Evolutionary conservation across 1,284 basidiomycete genomes (phyloP), one percentile per base, ranked within the genome.

Genomic region (Fomitopsis schrenkii): DNA sequence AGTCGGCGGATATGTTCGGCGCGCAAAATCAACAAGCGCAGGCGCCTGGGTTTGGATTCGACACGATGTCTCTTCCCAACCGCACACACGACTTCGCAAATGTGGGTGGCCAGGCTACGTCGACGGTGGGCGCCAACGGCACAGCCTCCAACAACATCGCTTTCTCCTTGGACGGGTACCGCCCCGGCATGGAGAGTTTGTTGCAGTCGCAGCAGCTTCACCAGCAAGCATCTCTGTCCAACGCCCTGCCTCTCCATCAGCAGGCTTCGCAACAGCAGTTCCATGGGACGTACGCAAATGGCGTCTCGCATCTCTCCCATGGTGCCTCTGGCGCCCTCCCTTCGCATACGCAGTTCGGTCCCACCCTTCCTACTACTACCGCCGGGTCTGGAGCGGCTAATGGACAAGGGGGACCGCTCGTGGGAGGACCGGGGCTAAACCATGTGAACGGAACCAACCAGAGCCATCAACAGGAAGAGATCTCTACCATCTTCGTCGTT

Each of bases 401-500:
- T 46, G 59, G 55, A 15, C 64, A 71, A 65, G 53, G 64, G 17
- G 59, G 50, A 30, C 58, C 63, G 38, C 59, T 62, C 8, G 52
- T 64, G 40, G 71, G 71, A 66, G 62, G 72, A 60, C 74, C 72
- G 53, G 63, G 66, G 58, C 55, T 74, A 63, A 72, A 63, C 65
- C 67, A 71, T 55, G 59, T 68, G 60, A 71, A 68, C 62, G 71
- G 69, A 10, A 60, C 68, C 60, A 63, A 68, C 22, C 67, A 68
- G 59, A 64, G 53, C 59, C 65, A 64, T 50, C 71, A 72, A 62
- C 70, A 90, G 62, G 95, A 98, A 72, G 95, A 98, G 69, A 98
- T 98, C 62, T 96, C 93, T 22, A 99, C 97, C 2, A 97, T 99
- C 65, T 99, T 99, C 69, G 96, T 99, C 1, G 97, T 98, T 35